These are phyloP conservation scores for Jacaranda copaia DNA, from an alignment of 257 asterid genomes.

Conservation along the genomic window DNA sequence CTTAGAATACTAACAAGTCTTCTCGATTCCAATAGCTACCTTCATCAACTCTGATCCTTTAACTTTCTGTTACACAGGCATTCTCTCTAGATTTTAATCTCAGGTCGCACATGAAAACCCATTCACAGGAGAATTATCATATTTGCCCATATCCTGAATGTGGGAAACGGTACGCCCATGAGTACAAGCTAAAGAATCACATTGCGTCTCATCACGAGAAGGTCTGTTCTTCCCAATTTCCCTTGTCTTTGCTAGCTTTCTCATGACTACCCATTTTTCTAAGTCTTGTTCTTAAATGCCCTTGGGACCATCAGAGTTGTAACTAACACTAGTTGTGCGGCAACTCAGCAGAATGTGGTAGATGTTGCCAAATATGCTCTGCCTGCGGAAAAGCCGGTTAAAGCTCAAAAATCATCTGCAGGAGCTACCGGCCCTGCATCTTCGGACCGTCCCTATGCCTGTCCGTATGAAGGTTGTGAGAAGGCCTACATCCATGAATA, in stretches of 20 bases:
- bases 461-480: slow-evolving; percentile 95
- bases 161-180: slow-evolving; percentile 98
- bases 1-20: not conserved
- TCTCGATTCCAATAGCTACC: slow-evolving; percentile 20
- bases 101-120: slow-evolving; percentile 98
- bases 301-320: not conserved
- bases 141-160: slow-evolving; percentile 94
- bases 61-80: slow-evolving; percentile 62
- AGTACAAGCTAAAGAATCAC: slow-evolving; percentile 96
- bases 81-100: slow-evolving; percentile 97
- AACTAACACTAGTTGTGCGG: not conserved
- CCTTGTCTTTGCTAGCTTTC: slow-evolving; percentile 13
- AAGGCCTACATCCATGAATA: slow-evolving; percentile 99
- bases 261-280: not conserved
- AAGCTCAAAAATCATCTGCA: slow-evolving; percentile 65
- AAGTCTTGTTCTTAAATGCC: not conserved
- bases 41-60: slow-evolving; percentile 7
- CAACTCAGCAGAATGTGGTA: slow-evolving; percentile 48
- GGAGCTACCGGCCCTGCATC: slow-evolving; percentile 67
- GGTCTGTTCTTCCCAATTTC: slow-evolving; percentile 48
- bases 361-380: slow-evolving; percentile 64
- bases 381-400: slow-evolving; percentile 76
- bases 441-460: slow-evolving; percentile 86
- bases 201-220: slow-evolving; percentile 82
- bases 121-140: slow-evolving; percentile 98